Evolutionary conservation across 495 filamentous ascomycete genomes (phyloP).

Genomic region (Filosporella fistucella): DNA sequence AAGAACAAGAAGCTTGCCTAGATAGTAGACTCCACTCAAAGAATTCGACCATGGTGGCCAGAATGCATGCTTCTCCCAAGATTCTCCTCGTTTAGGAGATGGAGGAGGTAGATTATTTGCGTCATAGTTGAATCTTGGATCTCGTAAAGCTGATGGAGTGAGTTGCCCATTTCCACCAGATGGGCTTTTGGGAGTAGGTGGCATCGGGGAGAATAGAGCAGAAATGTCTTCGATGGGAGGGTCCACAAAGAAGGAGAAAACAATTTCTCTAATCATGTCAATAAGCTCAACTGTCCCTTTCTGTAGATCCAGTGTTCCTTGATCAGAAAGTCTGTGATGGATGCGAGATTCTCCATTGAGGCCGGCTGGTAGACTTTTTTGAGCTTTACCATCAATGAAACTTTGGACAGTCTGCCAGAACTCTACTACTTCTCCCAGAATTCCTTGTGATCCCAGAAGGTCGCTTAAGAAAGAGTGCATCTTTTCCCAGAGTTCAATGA

Average conservation of each 20-base stretch:
- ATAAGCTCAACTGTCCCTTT: constrained; percentile 76
- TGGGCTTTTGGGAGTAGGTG: constrained; percentile 52
- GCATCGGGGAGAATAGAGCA: constrained; percentile 72
- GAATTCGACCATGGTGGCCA: constrained; percentile 94
- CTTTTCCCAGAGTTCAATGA: constrained; percentile 88
- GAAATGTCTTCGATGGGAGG: constrained; percentile 88
- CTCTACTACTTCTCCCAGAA: constrained; percentile 83
- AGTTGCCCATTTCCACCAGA: constrained; percentile 50
- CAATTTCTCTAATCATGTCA: constrained; percentile 71
- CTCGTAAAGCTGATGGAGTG: constrained; percentile 43
- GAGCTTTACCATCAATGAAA: constrained; percentile 83
- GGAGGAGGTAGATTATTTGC: constrained; percentile 71
- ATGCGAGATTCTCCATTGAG: constrained; percentile 78
- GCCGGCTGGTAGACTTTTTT: constrained; percentile 74
- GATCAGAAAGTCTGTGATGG: constrained; percentile 75
- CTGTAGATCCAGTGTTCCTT: constrained; percentile 67
- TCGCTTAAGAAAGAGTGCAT: constrained; percentile 67
- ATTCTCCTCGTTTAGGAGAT: constrained; percentile 67
- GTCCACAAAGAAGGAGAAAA: constrained; percentile 80
- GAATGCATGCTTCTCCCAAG: constrained; percentile 94
- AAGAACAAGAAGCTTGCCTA: constrained; percentile 71
- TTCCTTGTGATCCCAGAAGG: constrained; percentile 66
- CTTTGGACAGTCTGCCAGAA: constrained; percentile 92
- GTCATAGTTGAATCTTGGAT: constrained; percentile 75
- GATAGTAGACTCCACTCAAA: constrained; percentile 79